Percentiles rank a stretch among this genome's conserved stretches.
These are phyloP conservation scores for Suillus bovinus DNA, from an alignment of 768 basidiomycete genomes.

Conservation along the genomic window DNA sequence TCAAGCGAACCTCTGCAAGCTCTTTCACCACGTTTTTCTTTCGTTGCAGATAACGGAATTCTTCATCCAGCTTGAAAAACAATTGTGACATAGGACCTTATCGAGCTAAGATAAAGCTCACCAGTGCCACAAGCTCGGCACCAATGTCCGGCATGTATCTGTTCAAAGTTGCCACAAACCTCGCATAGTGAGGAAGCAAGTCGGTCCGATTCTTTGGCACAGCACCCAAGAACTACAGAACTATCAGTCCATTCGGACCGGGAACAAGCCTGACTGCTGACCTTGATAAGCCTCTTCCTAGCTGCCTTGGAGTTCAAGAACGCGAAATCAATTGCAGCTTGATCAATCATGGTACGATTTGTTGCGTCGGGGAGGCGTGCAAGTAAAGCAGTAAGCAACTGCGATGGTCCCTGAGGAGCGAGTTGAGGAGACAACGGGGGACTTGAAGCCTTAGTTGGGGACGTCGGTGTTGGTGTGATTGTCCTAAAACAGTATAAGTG, in stretches of 20 bases:
- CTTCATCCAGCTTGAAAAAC: slow-evolving; percentile 80
- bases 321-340: slow-evolving; percentile 93
- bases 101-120: slow-evolving; percentile 41
- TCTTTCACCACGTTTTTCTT: slow-evolving; percentile 95
- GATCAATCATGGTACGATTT: slow-evolving; percentile 86
- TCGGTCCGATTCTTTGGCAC: slow-evolving; percentile 89
- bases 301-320: slow-evolving; percentile 97
- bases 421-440: slow-evolving; percentile 69
- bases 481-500: slow-evolving; percentile 33
- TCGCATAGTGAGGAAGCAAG: slow-evolving; percentile 88
- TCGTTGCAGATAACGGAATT: slow-evolving; percentile 91
- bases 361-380: slow-evolving; percentile 93
- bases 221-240: slow-evolving; percentile 69
- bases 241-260: neutral
- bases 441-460: slow-evolving; percentile 55
- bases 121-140: slow-evolving; percentile 73
- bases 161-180: slow-evolving; percentile 85
- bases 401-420: slow-evolving; percentile 88
- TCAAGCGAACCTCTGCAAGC: slow-evolving; percentile 79
- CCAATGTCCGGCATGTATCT: slow-evolving; percentile 95
- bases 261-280: slow-evolving; percentile 28
- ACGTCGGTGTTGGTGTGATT: slow-evolving; percentile 66
- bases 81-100: slow-evolving; percentile 8
- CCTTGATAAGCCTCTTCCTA: slow-evolving; percentile 87
- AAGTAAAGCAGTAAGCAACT: slow-evolving; percentile 87